phyloP scores from a whole-genome alignment of 164 flowering plant species.

The Liriodendron chinense region DNA sequence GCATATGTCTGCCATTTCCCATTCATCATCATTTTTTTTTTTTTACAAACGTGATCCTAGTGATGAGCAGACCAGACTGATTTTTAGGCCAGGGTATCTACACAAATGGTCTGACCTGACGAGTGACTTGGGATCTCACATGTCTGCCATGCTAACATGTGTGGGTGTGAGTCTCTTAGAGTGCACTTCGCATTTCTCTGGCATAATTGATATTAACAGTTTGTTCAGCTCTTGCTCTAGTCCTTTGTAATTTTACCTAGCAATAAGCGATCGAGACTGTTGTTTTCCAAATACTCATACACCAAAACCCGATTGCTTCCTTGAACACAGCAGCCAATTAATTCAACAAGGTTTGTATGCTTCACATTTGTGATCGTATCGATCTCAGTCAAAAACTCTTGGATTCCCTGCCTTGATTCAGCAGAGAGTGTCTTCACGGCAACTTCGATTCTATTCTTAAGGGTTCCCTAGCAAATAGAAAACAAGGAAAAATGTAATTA shows the following conservation, averaged over 20 bases:
- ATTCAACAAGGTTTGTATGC: constrained; percentile 74
- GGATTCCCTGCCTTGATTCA: constrained; percentile 65
- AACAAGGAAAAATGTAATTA: neutral
- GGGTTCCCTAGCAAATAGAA: constrained; percentile 44
- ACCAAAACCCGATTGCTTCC: constrained; percentile 54
- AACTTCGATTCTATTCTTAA: constrained; percentile 44
- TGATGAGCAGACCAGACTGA: too few species aligned
- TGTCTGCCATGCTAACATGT: too few species aligned
- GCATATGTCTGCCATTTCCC: too few species aligned
- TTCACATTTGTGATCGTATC: constrained; percentile 54
- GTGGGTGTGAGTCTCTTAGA: too few species aligned
- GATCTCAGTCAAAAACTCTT: constrained; percentile 70
- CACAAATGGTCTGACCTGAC: too few species aligned
- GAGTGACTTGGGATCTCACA: too few species aligned
- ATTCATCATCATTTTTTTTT: too few species aligned
- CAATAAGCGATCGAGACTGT: constrained; percentile 64
- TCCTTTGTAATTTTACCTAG: constrained; percentile 34
- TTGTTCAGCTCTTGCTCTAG: neutral
- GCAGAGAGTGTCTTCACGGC: constrained; percentile 72
- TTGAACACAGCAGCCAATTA: constrained; percentile 68
- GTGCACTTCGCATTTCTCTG: neutral
- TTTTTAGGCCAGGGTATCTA: too few species aligned
- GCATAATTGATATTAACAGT: neutral
- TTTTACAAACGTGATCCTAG: too few species aligned
- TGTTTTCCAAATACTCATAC: constrained; percentile 69